These are phyloP conservation scores for Wickerhamomyces mucosus DNA, from an alignment of 805 yeast genomes.

Conservation along the genomic window DNA sequence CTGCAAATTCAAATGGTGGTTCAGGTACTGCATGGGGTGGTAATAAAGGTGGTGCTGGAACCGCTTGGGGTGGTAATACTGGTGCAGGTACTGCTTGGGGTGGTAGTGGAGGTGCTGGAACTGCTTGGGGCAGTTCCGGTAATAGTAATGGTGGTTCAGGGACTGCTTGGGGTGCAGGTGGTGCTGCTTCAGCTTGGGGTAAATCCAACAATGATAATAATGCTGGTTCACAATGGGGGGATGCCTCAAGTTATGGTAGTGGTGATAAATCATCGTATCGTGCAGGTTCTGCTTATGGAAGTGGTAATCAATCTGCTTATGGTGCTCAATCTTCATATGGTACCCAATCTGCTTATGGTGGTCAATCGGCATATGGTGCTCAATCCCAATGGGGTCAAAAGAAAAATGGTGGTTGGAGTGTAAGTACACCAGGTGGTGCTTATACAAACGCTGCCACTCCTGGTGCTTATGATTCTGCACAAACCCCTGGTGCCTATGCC, in stretches of 20 bases:
- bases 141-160: slow-evolving; percentile 19
- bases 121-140: slow-evolving; percentile 18
- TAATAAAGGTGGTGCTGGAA: slow-evolving; percentile 31
- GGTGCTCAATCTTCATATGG: slow-evolving; percentile 17
- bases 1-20: slow-evolving; percentile 31
- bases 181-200: neutral
- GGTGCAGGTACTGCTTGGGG: slow-evolving; percentile 34
- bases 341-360: slow-evolving; percentile 27
- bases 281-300: slow-evolving; percentile 29
- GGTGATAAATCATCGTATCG: too few relatives aligned
- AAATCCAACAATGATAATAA: slow-evolving; percentile 29
- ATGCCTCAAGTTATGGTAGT: slow-evolving; percentile 11
- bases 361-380: slow-evolving; percentile 29
- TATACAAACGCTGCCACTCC: slow-evolving; percentile 29
- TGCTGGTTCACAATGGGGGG: slow-evolving; percentile 19
- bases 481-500: slow-evolving; percentile 14
- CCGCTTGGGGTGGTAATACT: slow-evolving; percentile 28
- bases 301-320: slow-evolving; percentile 35
- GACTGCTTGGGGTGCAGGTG: slow-evolving; percentile 8
- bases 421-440: slow-evolving; percentile 22
- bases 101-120: slow-evolving; percentile 6
- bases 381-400: slow-evolving; percentile 20
- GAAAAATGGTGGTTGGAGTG: slow-evolving; percentile 12
- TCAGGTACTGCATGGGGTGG: slow-evolving; percentile 36
- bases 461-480: slow-evolving; percentile 20